Evolutionary conservation across 1,139 yeast genomes (phyloP).

Genomic region (Martiniozyma asiatica): DNA sequence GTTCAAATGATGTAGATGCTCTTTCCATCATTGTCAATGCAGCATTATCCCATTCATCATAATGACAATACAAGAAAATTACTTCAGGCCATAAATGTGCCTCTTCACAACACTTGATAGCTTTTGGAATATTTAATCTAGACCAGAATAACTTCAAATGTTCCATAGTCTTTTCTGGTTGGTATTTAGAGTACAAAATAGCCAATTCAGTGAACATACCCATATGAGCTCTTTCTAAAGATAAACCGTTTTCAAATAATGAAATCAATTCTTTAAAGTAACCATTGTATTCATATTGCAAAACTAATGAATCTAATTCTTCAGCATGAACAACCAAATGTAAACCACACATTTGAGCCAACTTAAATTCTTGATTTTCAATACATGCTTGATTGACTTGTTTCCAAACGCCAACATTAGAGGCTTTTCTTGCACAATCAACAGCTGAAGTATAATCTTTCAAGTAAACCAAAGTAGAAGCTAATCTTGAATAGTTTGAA

Average conservation of each 20-base stretch:
- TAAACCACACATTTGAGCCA: conserved; percentile 98
- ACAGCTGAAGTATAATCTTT: conserved; percentile 94
- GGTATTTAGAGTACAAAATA: conserved; percentile 77
- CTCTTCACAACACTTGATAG: conserved; percentile 81
- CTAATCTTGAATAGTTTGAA: conserved; percentile 89
- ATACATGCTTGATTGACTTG: conserved; percentile 96
- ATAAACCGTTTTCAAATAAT: conserved; percentile 88
- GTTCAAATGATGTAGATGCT: conserved; percentile 89
- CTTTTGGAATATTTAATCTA: conserved; percentile 95
- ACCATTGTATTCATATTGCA: conserved; percentile 79
- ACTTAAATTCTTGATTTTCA: conserved; percentile 86
- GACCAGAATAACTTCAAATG: conserved; percentile 97
- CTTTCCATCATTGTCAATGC: conserved; percentile 96
- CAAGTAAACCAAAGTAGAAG: conserved; percentile 86
- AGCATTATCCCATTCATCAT: conserved; percentile 99
- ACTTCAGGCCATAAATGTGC: conserved; percentile 96
- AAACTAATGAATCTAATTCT: conserved; percentile 83
- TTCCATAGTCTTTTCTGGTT: conserved; percentile 88
- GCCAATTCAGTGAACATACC: conserved; percentile 99
- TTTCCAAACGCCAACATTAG: conserved; percentile 90
- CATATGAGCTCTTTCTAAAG: conserved; percentile 98
- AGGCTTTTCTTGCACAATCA: conserved; percentile 97
- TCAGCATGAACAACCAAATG: conserved; percentile 95
- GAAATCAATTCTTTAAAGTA: conserved; percentile 86
- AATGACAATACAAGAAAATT: conserved; percentile 92